Percentiles rank a stretch among this genome's conserved stretches.
Conservation (phyloP, 169 alveolate genomes). For the Plasmodium vivax region DNA sequence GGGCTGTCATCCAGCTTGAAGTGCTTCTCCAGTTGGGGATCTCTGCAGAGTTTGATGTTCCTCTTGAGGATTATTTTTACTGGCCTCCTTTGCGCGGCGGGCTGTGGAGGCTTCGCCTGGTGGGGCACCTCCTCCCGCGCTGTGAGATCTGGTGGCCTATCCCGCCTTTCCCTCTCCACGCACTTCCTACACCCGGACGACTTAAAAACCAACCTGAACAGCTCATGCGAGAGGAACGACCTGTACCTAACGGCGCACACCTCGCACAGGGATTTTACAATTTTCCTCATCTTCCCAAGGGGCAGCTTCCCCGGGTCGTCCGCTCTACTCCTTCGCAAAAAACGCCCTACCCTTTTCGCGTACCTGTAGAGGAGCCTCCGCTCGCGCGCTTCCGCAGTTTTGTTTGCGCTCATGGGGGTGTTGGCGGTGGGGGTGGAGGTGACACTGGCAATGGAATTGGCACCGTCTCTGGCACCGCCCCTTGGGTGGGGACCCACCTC, state of each 20-base stretch:
- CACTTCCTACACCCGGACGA: neutral
- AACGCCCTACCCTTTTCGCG: neutral
- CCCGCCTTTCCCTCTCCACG: neutral
- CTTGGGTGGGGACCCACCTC: neutral
- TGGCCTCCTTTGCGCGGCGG: neutral
- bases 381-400: neutral
- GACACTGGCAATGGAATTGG: neutral
- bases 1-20: slow-evolving; percentile 10
- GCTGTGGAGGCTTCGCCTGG: neutral
- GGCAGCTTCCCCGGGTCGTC: neutral
- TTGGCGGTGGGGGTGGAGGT: neutral
- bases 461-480: neutral
- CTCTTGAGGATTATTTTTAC: slow-evolving; percentile 14
- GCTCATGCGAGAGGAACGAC: slow-evolving; percentile 5
- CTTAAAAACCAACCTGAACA: slow-evolving; percentile 11
- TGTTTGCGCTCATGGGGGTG: neutral
- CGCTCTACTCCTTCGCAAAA: neutral
- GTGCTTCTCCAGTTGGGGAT: neutral
- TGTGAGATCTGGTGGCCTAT: neutral
- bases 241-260: slow-evolving; percentile 5
- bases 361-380: neutral
- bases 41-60: neutral
- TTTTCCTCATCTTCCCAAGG: slow-evolving; percentile 20
- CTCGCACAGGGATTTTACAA: neutral
- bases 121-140: neutral